Percentiles rank a stretch among this genome's conserved stretches.
Conservation (phyloP, 352 stramenopile genomes). For the Phytopythium boreale region DNA sequence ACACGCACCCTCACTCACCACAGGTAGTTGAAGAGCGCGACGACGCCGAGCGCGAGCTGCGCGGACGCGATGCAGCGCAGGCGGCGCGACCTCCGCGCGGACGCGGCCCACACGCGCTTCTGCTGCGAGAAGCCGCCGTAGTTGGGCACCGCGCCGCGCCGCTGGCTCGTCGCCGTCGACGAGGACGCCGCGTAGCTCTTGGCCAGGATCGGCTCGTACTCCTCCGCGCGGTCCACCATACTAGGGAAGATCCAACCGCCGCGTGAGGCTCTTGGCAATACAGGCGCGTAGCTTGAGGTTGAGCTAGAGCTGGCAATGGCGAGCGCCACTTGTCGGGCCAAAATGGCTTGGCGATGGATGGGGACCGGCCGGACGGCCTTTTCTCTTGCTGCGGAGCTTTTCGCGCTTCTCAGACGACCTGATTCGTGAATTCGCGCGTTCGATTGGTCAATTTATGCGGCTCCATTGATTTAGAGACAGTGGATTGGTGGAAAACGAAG, state of each 20-base stretch:
- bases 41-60: conserved; percentile 55
- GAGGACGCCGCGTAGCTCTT: conserved; percentile 29
- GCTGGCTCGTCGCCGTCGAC: conserved; percentile 12
- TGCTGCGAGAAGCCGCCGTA: conserved; percentile 81
- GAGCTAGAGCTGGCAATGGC: not conserved
- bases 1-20: conserved; percentile 36
- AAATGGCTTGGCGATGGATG: conserved; percentile 5
- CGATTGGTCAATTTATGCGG: conserved; percentile 5
- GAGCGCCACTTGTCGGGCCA: not conserved
- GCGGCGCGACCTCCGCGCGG: conserved; percentile 55
- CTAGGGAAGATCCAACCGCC: not conserved
- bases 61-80: conserved; percentile 59
- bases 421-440: conserved; percentile 2
- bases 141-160: conserved; percentile 26
- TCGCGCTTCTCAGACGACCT: conserved; percentile 1
- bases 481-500: conserved; percentile 2
- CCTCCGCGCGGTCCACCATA: conserved; percentile 11
- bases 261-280: too few species aligned
- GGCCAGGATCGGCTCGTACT: conserved; percentile 34
- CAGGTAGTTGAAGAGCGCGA: conserved; percentile 67
- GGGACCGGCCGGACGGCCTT: not conserved
- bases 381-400: not conserved
- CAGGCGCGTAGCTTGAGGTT: not conserved
- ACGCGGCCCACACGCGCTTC: conserved; percentile 69
- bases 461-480: not conserved